phyloP scores from a whole-genome alignment of 345 rosid species.

The Gossypioides kirkii region DNA sequence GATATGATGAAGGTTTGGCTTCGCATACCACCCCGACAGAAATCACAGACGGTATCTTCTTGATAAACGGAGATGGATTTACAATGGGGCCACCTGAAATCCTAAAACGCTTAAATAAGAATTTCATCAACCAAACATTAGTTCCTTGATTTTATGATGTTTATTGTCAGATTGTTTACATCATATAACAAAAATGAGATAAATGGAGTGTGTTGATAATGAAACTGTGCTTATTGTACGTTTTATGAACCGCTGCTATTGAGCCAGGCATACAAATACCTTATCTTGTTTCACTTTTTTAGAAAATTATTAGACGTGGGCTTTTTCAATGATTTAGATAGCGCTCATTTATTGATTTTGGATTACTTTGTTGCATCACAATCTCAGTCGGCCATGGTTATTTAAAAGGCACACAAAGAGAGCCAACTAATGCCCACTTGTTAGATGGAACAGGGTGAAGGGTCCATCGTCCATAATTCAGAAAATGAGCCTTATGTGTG shows the following conservation, averaged over 20 bases:
- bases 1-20: slow-evolving; percentile 89
- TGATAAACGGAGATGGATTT: slow-evolving; percentile 20
- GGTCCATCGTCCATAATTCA: background rate
- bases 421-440: background rate
- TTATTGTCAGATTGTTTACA: background rate
- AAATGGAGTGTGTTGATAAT: background rate
- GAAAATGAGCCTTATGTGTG: background rate
- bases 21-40: slow-evolving; percentile 73
- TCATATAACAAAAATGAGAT: background rate
- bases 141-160: background rate
- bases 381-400: background rate
- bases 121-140: background rate
- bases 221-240: background rate
- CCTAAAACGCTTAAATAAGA: background rate
- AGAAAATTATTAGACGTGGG: background rate
- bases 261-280: background rate
- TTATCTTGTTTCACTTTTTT: background rate
- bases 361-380: background rate
- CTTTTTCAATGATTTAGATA: background rate
- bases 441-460: slow-evolving; percentile 2
- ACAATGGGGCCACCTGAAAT: background rate
- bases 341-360: background rate
- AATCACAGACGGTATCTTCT: slow-evolving; percentile 29
- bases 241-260: too few relatives aligned
- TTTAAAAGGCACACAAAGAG: background rate